Percentiles rank a stretch among this genome's conserved stretches.
These are phyloP conservation scores for Candida vaughaniae DNA, from an alignment of 805 yeast genomes.

Conservation along the genomic window DNA sequence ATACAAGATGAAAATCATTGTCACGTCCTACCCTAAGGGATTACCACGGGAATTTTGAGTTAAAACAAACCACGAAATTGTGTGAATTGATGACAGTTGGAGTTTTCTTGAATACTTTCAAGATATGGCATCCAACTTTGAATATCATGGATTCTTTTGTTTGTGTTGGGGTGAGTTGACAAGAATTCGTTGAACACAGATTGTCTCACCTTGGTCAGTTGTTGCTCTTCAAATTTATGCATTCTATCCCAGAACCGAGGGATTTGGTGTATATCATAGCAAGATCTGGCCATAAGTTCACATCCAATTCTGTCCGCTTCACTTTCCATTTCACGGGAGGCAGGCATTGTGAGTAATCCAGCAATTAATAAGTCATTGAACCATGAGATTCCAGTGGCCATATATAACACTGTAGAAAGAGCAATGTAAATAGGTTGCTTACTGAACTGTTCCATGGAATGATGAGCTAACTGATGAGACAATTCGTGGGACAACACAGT, in stretches of 20 bases:
- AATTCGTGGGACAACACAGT: conserved; percentile 92
- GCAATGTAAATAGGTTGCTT: conserved; percentile 68
- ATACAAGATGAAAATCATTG: conserved; percentile 15
- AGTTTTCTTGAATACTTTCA: conserved; percentile 36
- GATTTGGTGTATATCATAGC: conserved; percentile 77
- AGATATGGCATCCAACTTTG: conserved; percentile 64
- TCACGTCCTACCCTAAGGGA: conserved; percentile 8
- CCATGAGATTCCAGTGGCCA: conserved; percentile 58
- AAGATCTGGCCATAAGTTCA: conserved; percentile 86
- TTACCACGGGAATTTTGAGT: not conserved
- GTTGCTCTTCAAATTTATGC: conserved; percentile 43
- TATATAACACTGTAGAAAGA: conserved; percentile 51
- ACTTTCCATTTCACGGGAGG: conserved; percentile 89
- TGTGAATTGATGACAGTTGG: conserved; percentile 14
- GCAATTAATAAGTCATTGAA: conserved; percentile 53
- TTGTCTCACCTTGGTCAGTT: conserved; percentile 33
- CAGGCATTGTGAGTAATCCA: conserved; percentile 70
- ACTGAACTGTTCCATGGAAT: conserved; percentile 80
- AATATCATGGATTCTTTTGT: conserved; percentile 69
- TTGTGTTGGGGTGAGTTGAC: conserved; percentile 87
- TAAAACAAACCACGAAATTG: no score
- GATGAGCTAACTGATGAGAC: conserved; percentile 92
- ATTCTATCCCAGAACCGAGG: conserved; percentile 80
- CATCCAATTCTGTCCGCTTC: conserved; percentile 96
- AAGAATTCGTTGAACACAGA: conserved; percentile 57